phyloP scores from a whole-genome alignment of 164 flowering plant genomes.

The Warburgia ugandensis region DNA sequence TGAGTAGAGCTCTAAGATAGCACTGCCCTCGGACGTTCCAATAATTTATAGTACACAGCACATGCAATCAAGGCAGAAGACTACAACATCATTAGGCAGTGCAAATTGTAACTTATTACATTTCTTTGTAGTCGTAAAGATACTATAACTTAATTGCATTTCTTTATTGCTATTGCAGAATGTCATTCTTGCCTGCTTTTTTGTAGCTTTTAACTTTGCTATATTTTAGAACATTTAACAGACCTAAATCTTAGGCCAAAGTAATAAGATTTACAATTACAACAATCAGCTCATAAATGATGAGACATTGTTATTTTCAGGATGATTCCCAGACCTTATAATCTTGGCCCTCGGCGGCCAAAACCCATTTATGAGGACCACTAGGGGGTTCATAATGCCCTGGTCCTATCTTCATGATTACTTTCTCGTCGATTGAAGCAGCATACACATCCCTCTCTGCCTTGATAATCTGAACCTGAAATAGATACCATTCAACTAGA shows the following conservation, averaged over 20 bases:
- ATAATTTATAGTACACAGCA: too few species aligned
- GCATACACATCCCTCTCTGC: conserved; percentile 89
- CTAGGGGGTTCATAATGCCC: conserved; percentile 77
- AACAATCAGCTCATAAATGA: not conserved
- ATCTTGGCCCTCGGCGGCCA: conserved; percentile 63
- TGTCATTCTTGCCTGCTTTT: not conserved
- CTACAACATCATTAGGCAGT: too few species aligned
- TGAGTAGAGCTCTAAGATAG: too few species aligned
- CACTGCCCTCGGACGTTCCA: too few species aligned
- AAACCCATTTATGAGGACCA: conserved; percentile 48
- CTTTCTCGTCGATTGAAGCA: conserved; percentile 72
- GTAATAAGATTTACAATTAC: not conserved
- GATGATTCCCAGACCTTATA: conserved; percentile 89
- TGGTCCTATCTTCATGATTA: conserved; percentile 91
- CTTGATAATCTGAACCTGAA: conserved; percentile 64
- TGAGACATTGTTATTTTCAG: conserved; percentile 13
- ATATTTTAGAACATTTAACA: not conserved
- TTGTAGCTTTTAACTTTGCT: not conserved
- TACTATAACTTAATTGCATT: not conserved
- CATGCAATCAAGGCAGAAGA: too few species aligned
- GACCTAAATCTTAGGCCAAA: not conserved
- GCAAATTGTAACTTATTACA: too few species aligned
- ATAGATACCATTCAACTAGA: conserved; percentile 3
- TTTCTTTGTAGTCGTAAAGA: too few species aligned
- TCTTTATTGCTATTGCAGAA: not conserved